phyloP scores from a whole-genome alignment of 352 stramenopile genomes.

The Blastocystis sp. region DNA sequence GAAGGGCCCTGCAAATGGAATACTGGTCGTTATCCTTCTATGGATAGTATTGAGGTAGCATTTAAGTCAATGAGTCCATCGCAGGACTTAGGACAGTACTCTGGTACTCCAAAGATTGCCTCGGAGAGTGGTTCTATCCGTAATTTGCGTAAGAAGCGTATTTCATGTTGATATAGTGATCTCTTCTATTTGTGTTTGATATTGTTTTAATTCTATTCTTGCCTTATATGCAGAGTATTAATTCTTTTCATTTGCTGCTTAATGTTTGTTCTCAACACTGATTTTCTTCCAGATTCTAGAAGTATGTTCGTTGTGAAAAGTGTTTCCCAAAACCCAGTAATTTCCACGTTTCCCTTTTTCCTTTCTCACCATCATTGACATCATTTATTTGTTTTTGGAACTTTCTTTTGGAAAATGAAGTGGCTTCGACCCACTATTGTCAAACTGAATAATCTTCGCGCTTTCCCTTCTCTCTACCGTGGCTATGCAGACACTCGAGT shows the following conservation, averaged over 20 bases:
- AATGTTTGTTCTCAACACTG: background rate
- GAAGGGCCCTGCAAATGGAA: background rate
- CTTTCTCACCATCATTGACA: conserved; percentile 7
- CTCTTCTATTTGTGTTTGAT: too few species aligned
- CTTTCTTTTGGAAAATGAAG: conserved; percentile 6
- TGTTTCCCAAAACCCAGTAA: too few species aligned
- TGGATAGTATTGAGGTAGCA: conserved; percentile 18
- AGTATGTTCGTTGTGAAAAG: too few species aligned
- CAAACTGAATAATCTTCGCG: conserved; percentile 65
- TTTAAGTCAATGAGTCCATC: conserved; percentile 8
- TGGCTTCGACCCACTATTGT: conserved; percentile 62
- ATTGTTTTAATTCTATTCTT: too few species aligned
- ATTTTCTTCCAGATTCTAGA: too few species aligned
- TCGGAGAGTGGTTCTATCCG: conserved; percentile 5
- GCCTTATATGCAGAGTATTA: too few species aligned
- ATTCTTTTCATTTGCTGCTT: too few species aligned
- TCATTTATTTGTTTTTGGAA: background rate
- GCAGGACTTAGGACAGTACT: background rate
- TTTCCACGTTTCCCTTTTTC: conserved; percentile 51
- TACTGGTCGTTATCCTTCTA: background rate
- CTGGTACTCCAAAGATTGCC: background rate
- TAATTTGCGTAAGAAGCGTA: background rate
- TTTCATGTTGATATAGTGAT: background rate
- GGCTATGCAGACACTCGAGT: conserved; percentile 53
- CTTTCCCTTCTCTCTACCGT: conserved; percentile 62